Evolutionary conservation across 371 early-diverging fungal genomes (phyloP), one percentile per base, ranked within the genome.

Genomic region (Mortierella polycephala): DNA sequence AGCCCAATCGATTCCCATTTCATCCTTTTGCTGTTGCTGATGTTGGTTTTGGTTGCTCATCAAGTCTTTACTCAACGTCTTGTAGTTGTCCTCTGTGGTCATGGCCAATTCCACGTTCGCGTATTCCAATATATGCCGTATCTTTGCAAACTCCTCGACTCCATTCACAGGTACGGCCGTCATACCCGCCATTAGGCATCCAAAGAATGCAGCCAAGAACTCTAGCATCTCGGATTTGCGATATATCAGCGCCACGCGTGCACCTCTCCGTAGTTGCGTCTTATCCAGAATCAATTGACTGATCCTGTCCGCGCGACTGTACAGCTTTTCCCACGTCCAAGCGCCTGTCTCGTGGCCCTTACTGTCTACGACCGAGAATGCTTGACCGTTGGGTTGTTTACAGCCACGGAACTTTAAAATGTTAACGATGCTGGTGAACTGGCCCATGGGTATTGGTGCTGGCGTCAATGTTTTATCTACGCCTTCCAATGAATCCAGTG

Each of bases 101-200:
- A 96, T 65, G 11, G 89, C 90, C 7, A 93, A 69, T 62, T 81
- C 77, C 12, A 89, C 75, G 14, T 87, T 81, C 16, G 94, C 87
- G 21, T 86, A 74, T 20, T 85, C 84, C 40, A 95, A 70, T 12
- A 95, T 91, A 58, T 88, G 90, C 1, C 84, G 75, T n/a, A 95
- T 81, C 67, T 96, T 95, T 4, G 89, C 85, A 57, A 93, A 71
- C 51, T 92, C 92, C 55, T 94, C 95, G 11, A 89, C 89, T 0
- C 90, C 86, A 56, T 91, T 90, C 65, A 93, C 86, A 1, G 96
- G 96, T 16, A 96, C 94, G 0, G 95, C 95, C 7, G 90, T 89
- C 77, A 92, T 83, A 4, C 95, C 95, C 1, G 91, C 91, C 49
- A 90, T 84, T 64, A 94, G 89, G 64, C 93, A 93, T 9, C 90